Evolutionary conservation across 768 basidiomycete species (phyloP), one percentile per base, ranked within the genome.

Genomic region (Suillus subalutaceus): DNA sequence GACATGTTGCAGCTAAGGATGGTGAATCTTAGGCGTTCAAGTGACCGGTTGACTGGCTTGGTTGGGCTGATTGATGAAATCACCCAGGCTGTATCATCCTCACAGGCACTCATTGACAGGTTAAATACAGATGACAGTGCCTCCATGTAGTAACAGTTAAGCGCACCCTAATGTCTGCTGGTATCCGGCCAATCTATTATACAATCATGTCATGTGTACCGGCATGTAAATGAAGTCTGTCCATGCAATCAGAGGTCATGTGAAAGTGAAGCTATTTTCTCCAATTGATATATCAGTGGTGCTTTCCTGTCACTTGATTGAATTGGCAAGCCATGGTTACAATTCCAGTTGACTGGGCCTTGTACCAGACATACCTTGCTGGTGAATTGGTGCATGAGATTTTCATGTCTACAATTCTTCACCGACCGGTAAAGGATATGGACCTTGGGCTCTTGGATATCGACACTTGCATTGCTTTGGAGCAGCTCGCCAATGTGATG

Each of bases 301-400:
- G 40, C 40, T 40, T 15, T 40, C 40, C 40, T 40, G 40, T 40
- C 40, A 40, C 40, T 40, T 40, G 40, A 15, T 40, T 40, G 40
- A 15, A 15, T 40, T 3, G 0, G 18, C 44, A 44, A 40, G 13
- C 40, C 20, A 44, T 44, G 20, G 44, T 9, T 1, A 44, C 35
- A n/a, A 57, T 57, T 10, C 35, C 56, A n/a, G 6, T 7, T 13
- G 35, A 57, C 35, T 57, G 35, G 56, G 56, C 56, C 6, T 37
- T 57, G 12, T 57, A 57, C 30, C 56, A 57, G 35, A 57, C 35
- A 4, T n/a, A 57, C 35, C 35, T 57, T 57, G 35, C 56, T 10
- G 13, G 35, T 38, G 56, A 57, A 57, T 57, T 57, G 56, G 35
- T 57, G 2, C 12, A 57, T 37, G 35, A 38, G 6, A 37, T 15